Evolutionary conservation across 2,329 filamentous ascomycete species (phyloP).

Genomic region (Calonectria henricotiae): DNA sequence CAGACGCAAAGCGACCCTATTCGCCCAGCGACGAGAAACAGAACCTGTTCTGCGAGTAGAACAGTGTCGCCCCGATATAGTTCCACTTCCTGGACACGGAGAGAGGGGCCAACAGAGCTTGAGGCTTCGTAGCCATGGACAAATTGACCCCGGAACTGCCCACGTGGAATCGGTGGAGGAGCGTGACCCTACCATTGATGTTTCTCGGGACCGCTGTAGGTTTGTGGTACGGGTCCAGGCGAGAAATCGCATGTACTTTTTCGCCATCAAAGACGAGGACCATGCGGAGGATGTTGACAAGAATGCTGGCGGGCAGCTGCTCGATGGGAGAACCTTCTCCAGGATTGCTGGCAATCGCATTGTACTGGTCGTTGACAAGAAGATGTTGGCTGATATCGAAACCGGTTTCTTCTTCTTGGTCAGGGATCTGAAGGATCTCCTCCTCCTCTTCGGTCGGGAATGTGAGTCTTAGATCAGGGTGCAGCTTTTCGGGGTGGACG

Average conservation of each 20-base stretch:
- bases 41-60: slow-evolving; percentile 68
- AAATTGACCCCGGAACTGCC: slow-evolving; percentile 55
- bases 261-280: slow-evolving; percentile 57
- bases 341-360: background rate
- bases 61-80: slow-evolving; percentile 61
- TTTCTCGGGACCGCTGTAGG: slow-evolving; percentile 44
- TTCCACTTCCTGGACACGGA: slow-evolving; percentile 61
- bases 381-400: background rate
- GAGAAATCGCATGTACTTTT: slow-evolving; percentile 63
- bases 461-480: slow-evolving; percentile 14
- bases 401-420: background rate
- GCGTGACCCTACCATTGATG: slow-evolving; percentile 37
- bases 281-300: slow-evolving; percentile 58
- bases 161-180: slow-evolving; percentile 62
- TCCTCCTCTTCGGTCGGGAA: background rate
- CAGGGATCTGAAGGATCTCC: background rate
- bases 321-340: slow-evolving; percentile 51
- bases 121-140: slow-evolving; percentile 55
- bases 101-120: slow-evolving; percentile 58
- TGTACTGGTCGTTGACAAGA: too few relatives aligned
- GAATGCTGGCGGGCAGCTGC: slow-evolving; percentile 53
- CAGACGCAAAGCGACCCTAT: slow-evolving; percentile 64
- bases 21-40: slow-evolving; percentile 71
- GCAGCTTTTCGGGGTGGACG: background rate
- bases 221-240: slow-evolving; percentile 59